A percentile compares a stretch with the other conserved stretches of the same genome.
Conservation (phyloP, 345 rosid species). For the Jatropha curcas region DNA sequence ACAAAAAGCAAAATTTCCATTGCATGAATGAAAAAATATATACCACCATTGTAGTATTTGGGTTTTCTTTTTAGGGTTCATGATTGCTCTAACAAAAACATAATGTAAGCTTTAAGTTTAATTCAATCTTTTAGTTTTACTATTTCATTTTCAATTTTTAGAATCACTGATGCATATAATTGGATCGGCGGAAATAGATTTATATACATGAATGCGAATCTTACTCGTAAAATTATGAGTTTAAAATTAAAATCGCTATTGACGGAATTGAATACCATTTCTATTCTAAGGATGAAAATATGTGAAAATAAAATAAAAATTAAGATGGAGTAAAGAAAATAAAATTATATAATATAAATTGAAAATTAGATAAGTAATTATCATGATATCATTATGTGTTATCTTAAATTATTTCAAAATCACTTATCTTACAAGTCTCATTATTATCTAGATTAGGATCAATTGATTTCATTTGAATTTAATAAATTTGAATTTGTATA, state of each 20-base stretch:
- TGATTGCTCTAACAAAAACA: neutral
- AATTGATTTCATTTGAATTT: neutral
- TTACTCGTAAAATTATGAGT: too few species aligned
- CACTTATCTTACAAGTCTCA: conserved; percentile 12
- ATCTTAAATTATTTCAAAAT: neutral
- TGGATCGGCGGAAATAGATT: too few species aligned
- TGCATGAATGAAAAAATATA: neutral
- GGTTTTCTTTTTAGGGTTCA: neutral
- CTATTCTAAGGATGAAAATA: too few species aligned
- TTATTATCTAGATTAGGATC: conserved; percentile 3
- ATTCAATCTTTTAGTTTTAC: too few species aligned
- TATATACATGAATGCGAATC: too few species aligned
- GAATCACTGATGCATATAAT: too few species aligned
- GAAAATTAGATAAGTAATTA: conserved; percentile 2
- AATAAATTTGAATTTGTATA: neutral
- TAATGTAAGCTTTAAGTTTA: too few species aligned
- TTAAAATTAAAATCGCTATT: too few species aligned
- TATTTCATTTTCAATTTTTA: too few species aligned
- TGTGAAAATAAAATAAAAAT: too few species aligned
- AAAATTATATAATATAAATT: neutral
- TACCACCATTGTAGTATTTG: neutral
- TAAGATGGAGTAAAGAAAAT: too few species aligned
- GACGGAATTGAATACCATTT: too few species aligned
- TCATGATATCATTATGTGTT: conserved; percentile 9
- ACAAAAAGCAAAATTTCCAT: neutral